Percentiles rank a stretch among this genome's conserved stretches.
phyloP scores from a whole-genome alignment of 2,329 filamentous ascomycete species.

The Alternaria angustiovoidea region DNA sequence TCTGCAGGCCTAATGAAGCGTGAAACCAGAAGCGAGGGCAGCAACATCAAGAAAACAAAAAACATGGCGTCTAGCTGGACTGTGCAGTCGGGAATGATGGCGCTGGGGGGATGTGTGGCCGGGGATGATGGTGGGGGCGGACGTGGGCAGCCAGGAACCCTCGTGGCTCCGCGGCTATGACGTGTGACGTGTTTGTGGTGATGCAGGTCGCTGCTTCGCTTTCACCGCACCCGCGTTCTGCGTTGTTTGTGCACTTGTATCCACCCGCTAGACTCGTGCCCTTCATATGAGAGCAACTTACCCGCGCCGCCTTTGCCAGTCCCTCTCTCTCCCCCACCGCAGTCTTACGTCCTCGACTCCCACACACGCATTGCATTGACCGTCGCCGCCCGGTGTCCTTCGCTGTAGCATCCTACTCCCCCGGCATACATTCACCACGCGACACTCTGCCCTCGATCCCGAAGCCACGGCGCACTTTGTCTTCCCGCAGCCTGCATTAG shows the following conservation, averaged over 20 bases:
- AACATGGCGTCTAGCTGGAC: background rate
- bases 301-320: background rate
- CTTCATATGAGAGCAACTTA: conserved; percentile 6
- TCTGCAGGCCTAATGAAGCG: background rate
- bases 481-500: conserved; percentile 9
- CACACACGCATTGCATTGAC: background rate
- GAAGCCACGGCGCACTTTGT: background rate
- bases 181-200: conserved; percentile 13
- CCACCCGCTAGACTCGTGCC: conserved; percentile 10
- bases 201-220: conserved; percentile 9
- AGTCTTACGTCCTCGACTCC: background rate
- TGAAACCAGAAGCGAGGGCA: conserved; percentile 2
- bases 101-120: background rate
- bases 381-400: background rate
- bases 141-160: conserved; percentile 9
- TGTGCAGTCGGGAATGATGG: background rate
- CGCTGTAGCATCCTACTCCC: background rate
- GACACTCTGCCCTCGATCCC: background rate
- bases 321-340: background rate
- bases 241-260: conserved; percentile 5
- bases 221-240: conserved; percentile 10
- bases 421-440: conserved; percentile 2
- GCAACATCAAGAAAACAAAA: background rate
- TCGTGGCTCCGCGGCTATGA: conserved; percentile 13
- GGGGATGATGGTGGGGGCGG: conserved; percentile 1